Conservation (phyloP, 805 yeast genomes). For the Metschnikowia lachancei region DNA sequence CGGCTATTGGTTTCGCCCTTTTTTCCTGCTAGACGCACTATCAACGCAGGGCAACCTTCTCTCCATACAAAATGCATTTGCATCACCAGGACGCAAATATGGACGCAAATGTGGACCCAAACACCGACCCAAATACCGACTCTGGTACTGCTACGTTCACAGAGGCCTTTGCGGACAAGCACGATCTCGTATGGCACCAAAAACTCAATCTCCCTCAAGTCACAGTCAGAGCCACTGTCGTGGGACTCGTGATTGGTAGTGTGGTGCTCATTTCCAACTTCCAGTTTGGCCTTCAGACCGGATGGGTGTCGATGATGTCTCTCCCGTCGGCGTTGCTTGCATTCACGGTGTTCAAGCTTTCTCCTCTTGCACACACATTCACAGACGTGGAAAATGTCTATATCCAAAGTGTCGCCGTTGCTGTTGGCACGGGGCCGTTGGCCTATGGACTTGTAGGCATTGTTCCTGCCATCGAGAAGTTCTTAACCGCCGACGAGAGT, state of each 20-base stretch:
- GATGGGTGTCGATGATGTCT: conserved; percentile 99
- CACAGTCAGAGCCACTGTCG: conserved; percentile 68
- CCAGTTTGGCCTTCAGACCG: conserved; percentile 95
- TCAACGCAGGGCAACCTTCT: too few species aligned
- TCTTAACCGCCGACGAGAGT: conserved; percentile 72
- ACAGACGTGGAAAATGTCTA: conserved; percentile 94
- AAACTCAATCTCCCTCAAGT: conserved; percentile 62
- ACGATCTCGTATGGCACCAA: conserved; percentile 22
- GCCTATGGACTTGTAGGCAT: conserved; percentile 96
- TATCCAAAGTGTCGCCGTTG: conserved; percentile 90
- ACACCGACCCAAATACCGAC: too few species aligned
- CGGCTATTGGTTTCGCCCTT: too few species aligned
- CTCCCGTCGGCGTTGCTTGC: conserved; percentile 89
- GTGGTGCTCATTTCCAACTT: conserved; percentile 84
- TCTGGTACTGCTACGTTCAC: not conserved
- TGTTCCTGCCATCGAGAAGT: conserved; percentile 91
- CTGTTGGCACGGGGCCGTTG: conserved; percentile 95
- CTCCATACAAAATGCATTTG: too few species aligned
- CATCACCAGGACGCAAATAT: too few species aligned
- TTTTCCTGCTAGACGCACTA: too few species aligned
- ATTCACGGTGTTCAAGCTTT: conserved; percentile 71
- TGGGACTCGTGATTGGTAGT: conserved; percentile 84
- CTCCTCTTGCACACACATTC: conserved; percentile 42
- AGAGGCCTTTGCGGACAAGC: not conserved
- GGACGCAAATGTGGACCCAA: too few species aligned